A percentile compares a stretch with the other conserved stretches of the same genome.
These are phyloP conservation scores for Rhodotorula graminis DNA, from an alignment of 768 basidiomycete genomes.

Conservation along the genomic window DNA sequence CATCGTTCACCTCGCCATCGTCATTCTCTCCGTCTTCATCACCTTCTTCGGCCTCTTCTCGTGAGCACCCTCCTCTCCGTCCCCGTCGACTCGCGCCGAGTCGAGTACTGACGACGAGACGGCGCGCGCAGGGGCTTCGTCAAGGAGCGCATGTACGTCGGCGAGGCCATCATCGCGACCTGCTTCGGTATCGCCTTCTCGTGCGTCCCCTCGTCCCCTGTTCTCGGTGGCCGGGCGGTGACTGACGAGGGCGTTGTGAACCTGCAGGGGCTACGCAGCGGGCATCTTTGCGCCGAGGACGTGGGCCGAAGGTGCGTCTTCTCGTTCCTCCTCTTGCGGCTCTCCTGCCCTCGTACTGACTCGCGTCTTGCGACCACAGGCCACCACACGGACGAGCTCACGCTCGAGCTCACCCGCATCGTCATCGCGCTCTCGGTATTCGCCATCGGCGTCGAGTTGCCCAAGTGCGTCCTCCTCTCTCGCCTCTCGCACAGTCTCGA, in stretches of 20 bases:
- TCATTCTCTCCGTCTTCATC: constrained; percentile 35
- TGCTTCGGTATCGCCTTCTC: constrained; percentile 65
- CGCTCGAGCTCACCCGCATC: constrained; percentile 84
- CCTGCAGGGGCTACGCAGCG: constrained; percentile 40
- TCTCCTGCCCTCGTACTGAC: background rate
- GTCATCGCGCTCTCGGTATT: constrained; percentile 96
- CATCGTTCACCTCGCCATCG: constrained; percentile 36
- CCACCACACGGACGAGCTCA: constrained; percentile 62
- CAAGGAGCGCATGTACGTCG: constrained; percentile 86
- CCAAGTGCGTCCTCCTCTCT: constrained; percentile 47
- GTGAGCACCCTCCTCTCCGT: constrained; percentile 1
- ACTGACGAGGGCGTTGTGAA: background rate
- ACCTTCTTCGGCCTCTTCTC: constrained; percentile 41
- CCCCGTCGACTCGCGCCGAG: background rate
- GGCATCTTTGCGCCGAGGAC: constrained; percentile 42
- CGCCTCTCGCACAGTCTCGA: background rate
- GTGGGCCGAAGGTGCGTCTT: constrained; percentile 31
- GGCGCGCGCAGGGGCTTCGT: constrained; percentile 54
- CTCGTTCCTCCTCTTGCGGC: too few species aligned
- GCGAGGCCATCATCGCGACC: constrained; percentile 95
- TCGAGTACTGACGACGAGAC: background rate
- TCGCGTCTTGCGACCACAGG: background rate
- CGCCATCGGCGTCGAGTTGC: constrained; percentile 94
- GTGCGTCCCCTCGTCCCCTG: background rate
- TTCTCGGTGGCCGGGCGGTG: background rate